Percentiles rank a stretch among this genome's conserved stretches.
Evolutionary conservation across 768 basidiomycete genomes (phyloP).

Genomic region (Leccinum subgranulosum): DNA sequence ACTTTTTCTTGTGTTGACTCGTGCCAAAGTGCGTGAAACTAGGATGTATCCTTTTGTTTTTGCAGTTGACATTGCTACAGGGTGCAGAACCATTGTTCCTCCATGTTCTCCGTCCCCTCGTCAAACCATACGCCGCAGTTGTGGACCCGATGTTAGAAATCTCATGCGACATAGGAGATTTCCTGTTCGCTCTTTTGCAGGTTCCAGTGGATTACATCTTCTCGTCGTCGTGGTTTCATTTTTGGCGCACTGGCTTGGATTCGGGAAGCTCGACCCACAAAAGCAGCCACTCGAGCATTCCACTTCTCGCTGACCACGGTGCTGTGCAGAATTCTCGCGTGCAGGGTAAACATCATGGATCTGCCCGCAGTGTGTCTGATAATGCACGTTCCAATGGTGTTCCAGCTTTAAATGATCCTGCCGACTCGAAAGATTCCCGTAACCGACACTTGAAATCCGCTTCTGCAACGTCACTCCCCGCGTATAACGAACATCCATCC

Average conservation of each 20-base stretch:
- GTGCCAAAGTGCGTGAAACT: constrained; percentile 57
- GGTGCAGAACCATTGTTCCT: constrained; percentile 85
- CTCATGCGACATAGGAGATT: constrained; percentile 60
- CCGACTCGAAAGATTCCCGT: constrained; percentile 2
- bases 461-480: constrained; percentile 23
- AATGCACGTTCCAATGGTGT: constrained; percentile 3
- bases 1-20: constrained; percentile 71
- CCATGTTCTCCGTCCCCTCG: constrained; percentile 72
- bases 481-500: constrained; percentile 22
- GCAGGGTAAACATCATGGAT: constrained; percentile 5
- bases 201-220: constrained; percentile 38
- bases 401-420: constrained; percentile 1
- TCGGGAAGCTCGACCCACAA: constrained; percentile 1
- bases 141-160: constrained; percentile 66
- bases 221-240: constrained; percentile 30
- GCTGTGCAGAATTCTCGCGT: constrained; percentile 9
- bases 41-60: background rate
- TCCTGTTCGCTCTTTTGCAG: constrained; percentile 43
- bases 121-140: constrained; percentile 69
- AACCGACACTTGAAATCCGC: constrained; percentile 11
- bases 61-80: constrained; percentile 37
- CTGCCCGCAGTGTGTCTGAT: constrained; percentile 20
- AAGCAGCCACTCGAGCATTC: constrained; percentile 12
- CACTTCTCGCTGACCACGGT: constrained; percentile 7
- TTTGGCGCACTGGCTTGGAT: constrained; percentile 15